Base-by-base conservation (phyloP, 2,329 filamentous ascomycete genomes). In the Aspergillus floridensis region DNA sequence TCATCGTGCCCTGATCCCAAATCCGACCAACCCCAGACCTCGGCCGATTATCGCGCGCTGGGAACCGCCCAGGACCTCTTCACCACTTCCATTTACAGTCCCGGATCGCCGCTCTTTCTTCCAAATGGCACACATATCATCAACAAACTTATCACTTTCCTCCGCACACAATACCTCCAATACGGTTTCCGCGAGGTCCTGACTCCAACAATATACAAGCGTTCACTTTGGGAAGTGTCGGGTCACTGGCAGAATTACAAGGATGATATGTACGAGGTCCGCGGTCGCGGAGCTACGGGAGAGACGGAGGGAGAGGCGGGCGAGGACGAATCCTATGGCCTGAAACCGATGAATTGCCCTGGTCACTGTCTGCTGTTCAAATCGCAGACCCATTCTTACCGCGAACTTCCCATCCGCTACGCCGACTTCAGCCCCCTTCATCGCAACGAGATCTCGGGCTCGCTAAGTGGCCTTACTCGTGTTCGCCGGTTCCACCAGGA, bases 321-420 rank as follows among this genome's bases (percentile, higher is more conserved):
- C 21, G 84, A 87, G 61, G 86, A 89, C 62, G 86, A 88, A 64
- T 88, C 90, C 63, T 96, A 91, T 75, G 91, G 90, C 19, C 79
- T 96, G 66, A 96, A 96, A 75, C 92, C 92, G 14, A 96, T 96
- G 92, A 96, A 96, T 72, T 96, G 92, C 72, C 92, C 92, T 0
- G 92, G 91, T 3, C 92, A 96, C 75, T 96, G 91, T 72, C 80
- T 96, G 63, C 84, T 96, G 62, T 96, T 96, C 72, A 88, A 85
- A 61, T 88, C 88, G 50, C 84, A 88, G 65, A 82, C 83, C 59
- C 86, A 87, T 61, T 92, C 88, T 66, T 93, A 93, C 75, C 85
- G 88, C 64, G 90, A 96, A 64, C 79, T 96, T 19, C 92, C 92
- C 1, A 84, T 96, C 62, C 87, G 92, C 68, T 92, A 91, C 75